Conservation (phyloP, 306 rosid genomes). For the Pachyrhizus erosus region DNA sequence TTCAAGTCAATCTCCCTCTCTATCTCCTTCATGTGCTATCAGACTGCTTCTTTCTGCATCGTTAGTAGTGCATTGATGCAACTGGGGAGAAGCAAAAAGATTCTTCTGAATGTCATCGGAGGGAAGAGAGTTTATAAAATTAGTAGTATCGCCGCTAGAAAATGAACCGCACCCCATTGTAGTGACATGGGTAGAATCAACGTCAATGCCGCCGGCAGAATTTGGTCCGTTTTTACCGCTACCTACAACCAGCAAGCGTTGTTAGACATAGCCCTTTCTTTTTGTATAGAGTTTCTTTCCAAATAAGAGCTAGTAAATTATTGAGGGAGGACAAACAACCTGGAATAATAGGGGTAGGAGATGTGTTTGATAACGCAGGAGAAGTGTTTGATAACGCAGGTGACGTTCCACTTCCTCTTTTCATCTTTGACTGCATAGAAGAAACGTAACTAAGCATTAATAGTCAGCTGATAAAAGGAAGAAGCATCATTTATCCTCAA, state of each 20-base stretch:
- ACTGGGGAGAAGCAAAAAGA: slow-evolving; percentile 62
- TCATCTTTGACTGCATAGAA: slow-evolving; percentile 79
- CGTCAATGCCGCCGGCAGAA: slow-evolving; percentile 58
- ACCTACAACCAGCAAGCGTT: slow-evolving; percentile 49
- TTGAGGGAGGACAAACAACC: slow-evolving; percentile 55
- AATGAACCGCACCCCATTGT: neutral
- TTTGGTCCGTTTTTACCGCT: slow-evolving; percentile 60
- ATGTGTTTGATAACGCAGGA: slow-evolving; percentile 42
- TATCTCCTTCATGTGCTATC: slow-evolving; percentile 49
- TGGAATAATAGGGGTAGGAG: slow-evolving; percentile 50
- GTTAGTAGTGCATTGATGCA: slow-evolving; percentile 59
- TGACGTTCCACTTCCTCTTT: slow-evolving; percentile 76
- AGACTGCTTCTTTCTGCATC: slow-evolving; percentile 57
- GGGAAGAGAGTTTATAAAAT: slow-evolving; percentile 43
- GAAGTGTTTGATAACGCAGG: slow-evolving; percentile 47
- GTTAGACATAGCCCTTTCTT: neutral
- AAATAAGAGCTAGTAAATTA: neutral
- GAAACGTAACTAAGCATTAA: slow-evolving; percentile 32
- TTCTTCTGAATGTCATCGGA: slow-evolving; percentile 54
- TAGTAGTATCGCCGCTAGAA: slow-evolving; percentile 38
- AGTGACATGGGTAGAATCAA: slow-evolving; percentile 56
- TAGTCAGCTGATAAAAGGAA: slow-evolving; percentile 17
- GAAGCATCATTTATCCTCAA: neutral
- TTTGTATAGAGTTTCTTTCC: neutral
- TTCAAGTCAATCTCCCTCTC: slow-evolving; percentile 39